Evolutionary conservation across 1,284 basidiomycete species (phyloP), one percentile per base, ranked within the genome.

Genomic region (Neolentinus lepideus): DNA sequence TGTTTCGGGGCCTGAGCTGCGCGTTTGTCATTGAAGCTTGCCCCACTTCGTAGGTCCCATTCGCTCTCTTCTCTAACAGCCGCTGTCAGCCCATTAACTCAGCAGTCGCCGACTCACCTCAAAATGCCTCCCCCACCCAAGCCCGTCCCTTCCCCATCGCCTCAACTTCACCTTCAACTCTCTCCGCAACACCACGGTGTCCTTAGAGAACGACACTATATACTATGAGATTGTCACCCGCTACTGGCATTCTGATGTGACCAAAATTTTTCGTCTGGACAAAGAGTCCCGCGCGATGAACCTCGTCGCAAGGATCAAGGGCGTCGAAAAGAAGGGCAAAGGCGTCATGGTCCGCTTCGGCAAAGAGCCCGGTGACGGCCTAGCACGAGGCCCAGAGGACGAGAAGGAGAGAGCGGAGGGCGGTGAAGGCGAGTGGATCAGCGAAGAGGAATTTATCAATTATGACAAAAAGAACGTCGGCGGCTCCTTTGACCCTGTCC

Each of bases 161-260:
- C 64, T 78, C 59, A 64, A 66, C 52, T 69, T 81, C 57, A 72
- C 78, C 14, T 74, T 75, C 53, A 80, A 79, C 69, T 78, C 75
- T 54, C 63, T 80, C 38, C 71, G 76, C 54, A 81, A 81, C 58
- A 80, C 76, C 0, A 78, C 79, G 1, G 65, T 79, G 54, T 64
- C 80, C 9, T 64, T 72, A 3, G 65, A 67, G 43, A 67, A 76
- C 60, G 74, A 81, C 62, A 67, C 69, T 50, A 63, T 76, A 38
- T 76, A 77, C 67, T 81, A 75, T 58, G 80, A 81, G 65, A 67
- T 81, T 58, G 77, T 80, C 53, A 81, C 79, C 21, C 75, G 78
- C 24, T 80, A 71, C 66, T 81, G 79, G 80, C 77, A 81, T 63
- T 75, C 80, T 8, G 67, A 75, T 59, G 61, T 78, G 53, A 80